Conservation (phyloP, 352 stramenopile genomes). For the Globisporangium barbulae region DNA sequence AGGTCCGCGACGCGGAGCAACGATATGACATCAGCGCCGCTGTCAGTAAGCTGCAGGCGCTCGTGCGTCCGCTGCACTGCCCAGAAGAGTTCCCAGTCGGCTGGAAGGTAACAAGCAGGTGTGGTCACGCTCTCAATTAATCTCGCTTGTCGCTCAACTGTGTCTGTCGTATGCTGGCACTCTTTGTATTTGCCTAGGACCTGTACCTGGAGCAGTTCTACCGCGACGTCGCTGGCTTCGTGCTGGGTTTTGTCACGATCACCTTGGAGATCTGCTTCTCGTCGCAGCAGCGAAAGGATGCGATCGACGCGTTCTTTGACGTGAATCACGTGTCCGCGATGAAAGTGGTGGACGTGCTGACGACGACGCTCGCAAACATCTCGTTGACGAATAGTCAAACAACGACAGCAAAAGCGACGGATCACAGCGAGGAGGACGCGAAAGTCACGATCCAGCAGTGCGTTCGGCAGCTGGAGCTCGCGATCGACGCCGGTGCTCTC, state of each 20-base stretch:
- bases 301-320: slow-evolving; percentile 68
- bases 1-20: slow-evolving; percentile 40
- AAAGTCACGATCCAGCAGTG: slow-evolving; percentile 41
- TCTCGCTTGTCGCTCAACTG: background rate
- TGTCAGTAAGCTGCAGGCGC: slow-evolving; percentile 25
- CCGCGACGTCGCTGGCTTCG: slow-evolving; percentile 45
- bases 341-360: slow-evolving; percentile 31
- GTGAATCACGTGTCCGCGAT: slow-evolving; percentile 28
- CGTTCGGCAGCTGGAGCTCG: slow-evolving; percentile 39
- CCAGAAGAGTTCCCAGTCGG: slow-evolving; percentile 25
- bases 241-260: slow-evolving; percentile 51
- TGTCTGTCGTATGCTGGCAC: background rate
- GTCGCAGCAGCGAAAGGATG: slow-evolving; percentile 29
- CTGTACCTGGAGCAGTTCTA: slow-evolving; percentile 60
- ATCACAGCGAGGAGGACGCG: slow-evolving; percentile 21
- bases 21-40: slow-evolving; percentile 40
- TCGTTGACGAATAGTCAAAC: background rate
- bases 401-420: slow-evolving; percentile 2
- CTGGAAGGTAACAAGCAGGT: slow-evolving; percentile 41
- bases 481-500: slow-evolving; percentile 25
- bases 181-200: slow-evolving; percentile 19
- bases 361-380: slow-evolving; percentile 31
- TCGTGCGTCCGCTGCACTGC: slow-evolving; percentile 33
- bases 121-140: background rate
- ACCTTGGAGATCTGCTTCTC: slow-evolving; percentile 52